Evolutionary conservation across 768 basidiomycete species (phyloP), one percentile per base, ranked within the genome.

Genomic region (Mycena vitilis): DNA sequence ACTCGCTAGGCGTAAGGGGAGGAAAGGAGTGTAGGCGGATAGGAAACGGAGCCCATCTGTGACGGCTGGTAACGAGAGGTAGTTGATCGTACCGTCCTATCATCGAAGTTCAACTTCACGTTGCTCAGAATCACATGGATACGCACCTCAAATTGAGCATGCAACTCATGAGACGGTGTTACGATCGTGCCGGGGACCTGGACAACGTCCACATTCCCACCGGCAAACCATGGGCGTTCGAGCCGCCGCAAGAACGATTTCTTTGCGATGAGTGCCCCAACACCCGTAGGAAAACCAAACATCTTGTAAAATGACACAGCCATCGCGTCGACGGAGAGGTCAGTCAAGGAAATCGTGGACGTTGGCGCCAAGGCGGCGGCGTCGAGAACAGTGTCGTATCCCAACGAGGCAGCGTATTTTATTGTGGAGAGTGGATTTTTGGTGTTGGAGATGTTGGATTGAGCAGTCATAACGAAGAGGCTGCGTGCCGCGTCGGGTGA

Each of bases 281-380:
- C 87, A 11, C 94, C 94, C 0, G 93, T 95, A 6, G 94, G 94
- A 72, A 89, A 95, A 42, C 94, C 94, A 69, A 95, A 93, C 91
- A 95, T 94, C 71, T 95, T 95, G 80, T 95, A 95, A 73, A 95
- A 94, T 38, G 91, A 93, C 58, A 95, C 74, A 0, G 89, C 93
- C 85, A 94, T 88, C 2, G 93, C 94, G 76, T 95, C 94, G 12
- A 93, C 89, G 5, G 89, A 87, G 36, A 83, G 85, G 54, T 89
- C 86, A 0, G 85, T 76, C n/a, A 95, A 80, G 11, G 91, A 91
- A 60, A 95, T 85, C 22, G 80, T 74, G 12, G 92, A 88, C 1
- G 91, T 90, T 7, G 94, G 88, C 1, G 89, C 93, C 44, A 95
- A 81, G 4, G 94, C 94, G 4, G 94, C 94, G 15, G 91, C 93